These are phyloP conservation scores for Paraphoma sp. DNA, from an alignment of 2,329 filamentous ascomycete genomes.

Conservation along the genomic window DNA sequence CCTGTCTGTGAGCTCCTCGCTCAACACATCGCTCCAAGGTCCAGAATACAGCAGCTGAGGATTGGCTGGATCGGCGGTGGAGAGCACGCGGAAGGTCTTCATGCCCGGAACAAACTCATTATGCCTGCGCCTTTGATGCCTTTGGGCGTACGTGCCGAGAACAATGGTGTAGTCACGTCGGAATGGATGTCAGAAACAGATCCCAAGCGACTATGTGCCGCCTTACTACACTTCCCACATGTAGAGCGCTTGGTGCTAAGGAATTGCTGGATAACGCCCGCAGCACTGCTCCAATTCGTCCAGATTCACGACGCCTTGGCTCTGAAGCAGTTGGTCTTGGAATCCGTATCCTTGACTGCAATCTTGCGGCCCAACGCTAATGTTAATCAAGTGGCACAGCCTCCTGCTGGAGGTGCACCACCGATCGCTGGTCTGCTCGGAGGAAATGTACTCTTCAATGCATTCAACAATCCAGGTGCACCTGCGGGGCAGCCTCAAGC, in stretches of 20 bases:
- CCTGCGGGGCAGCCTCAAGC: constrained; percentile 4
- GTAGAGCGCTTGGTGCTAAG: constrained; percentile 67
- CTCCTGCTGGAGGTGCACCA: not conserved
- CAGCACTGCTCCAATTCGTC: constrained; percentile 62
- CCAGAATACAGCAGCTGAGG: constrained; percentile 64
- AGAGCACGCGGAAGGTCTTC: constrained; percentile 68
- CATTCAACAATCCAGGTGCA: constrained; percentile 15
- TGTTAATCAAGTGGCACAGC: constrained; percentile 3
- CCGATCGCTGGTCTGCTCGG: not conserved
- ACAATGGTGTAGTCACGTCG: constrained; percentile 3
- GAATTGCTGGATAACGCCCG: constrained; percentile 73
- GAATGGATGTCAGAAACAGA: constrained; percentile 17
- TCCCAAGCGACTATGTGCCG: constrained; percentile 12
- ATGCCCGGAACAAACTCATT: constrained; percentile 67
- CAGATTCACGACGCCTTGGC: constrained; percentile 54
- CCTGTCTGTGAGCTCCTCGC: constrained; percentile 62
- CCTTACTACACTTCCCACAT: constrained; percentile 61
- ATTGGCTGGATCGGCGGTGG: constrained; percentile 73
- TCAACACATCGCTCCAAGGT: constrained; percentile 55
- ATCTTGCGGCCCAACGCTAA: constrained; percentile 21
- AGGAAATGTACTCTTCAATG: constrained; percentile 4
- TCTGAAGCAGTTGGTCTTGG: constrained; percentile 63
- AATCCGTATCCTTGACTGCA: constrained; percentile 68
- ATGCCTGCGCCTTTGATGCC: constrained; percentile 65
- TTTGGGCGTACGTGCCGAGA: constrained; percentile 6